Base-by-base conservation (phyloP, 2,329 filamentous ascomycete species). In the Botrytis pseudocinerea region DNA sequence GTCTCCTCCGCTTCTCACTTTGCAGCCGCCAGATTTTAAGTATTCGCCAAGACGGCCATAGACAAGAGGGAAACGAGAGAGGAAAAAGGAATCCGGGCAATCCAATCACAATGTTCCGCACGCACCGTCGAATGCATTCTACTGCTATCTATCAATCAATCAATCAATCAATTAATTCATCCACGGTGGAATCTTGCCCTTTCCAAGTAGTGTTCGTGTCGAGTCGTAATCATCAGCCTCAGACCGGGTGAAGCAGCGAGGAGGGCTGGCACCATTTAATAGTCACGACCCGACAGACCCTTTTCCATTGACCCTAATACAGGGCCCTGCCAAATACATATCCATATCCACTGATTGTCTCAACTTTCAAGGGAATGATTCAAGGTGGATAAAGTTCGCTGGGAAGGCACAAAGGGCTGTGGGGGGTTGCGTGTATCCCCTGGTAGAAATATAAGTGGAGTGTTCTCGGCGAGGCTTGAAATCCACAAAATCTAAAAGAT, bases 391-490 rank as follows among this genome's bases (percentile, higher is more conserved):
- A 69, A 63, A 69, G 18, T 59, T 51, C 48, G 48, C 54, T 69
- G 65, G 65, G 48, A 38, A 42, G 48, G 48, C 25, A 54, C 25
- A 54, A n/a, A 54, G 54, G 32, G 14, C 54, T 69, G 65, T 69
- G 65, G 65, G 65, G 65, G 48, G 48, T 69, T 69, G 65, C 65
- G 65, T 69, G 65, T 69, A 38, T 57, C 8, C 38, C 22, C 64
- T 35, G 35, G 60, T 62, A 57, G 51, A 9, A 62, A 9, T n/a
- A 40, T 18, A 48, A 65, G 63, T 65, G 63, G 63, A 65, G 38
- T 62, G n/a, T 62, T 25, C 48, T 25, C 65, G 48, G 65, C 65
- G 46, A 69, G 65, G 65, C 65, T 57, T 69, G 65, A 57, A 69
- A 57, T 42, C 38, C 25, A 25, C 48, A 51, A 66, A 66, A 68